phyloP scores from a whole-genome alignment of 2,329 filamentous ascomycete species.

The Calonectria henricotiae region DNA sequence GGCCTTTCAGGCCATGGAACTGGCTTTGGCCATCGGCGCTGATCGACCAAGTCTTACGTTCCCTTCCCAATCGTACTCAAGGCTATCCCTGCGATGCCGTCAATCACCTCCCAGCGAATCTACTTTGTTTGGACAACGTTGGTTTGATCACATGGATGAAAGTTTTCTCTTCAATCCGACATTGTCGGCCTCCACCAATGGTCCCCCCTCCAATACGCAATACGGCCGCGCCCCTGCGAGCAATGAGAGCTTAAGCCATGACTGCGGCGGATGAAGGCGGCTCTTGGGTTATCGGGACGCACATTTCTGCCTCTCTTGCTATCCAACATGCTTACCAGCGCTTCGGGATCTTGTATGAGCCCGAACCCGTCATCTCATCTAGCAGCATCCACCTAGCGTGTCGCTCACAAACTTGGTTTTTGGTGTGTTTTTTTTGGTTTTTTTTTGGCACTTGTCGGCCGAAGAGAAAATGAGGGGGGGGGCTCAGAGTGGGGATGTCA shows the following conservation, averaged over 20 bases:
- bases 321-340: background rate
- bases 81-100: conserved; percentile 8
- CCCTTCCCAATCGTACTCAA: background rate
- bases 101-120: background rate
- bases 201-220: background rate
- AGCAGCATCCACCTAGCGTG: conserved; percentile 18
- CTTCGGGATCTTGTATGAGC: conserved; percentile 46
- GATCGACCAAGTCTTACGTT: conserved; percentile 14
- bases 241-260: background rate
- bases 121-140: conserved; percentile 9
- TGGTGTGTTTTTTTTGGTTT: conserved; percentile 1
- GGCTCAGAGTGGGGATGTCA: conserved; percentile 17
- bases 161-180: conserved; percentile 6
- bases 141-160: conserved; percentile 7
- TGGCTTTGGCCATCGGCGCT: conserved; percentile 3
- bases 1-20: background rate
- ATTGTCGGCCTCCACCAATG: conserved; percentile 14
- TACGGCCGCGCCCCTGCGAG: background rate
- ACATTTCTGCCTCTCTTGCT: background rate
- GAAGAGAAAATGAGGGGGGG: conserved; percentile 35
- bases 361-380: conserved; percentile 47
- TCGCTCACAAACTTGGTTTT: background rate
- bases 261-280: background rate
- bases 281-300: conserved; percentile 13
- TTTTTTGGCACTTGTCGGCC: conserved; percentile 33